Base-by-base conservation (phyloP, 306 rosid species). In the Prinsepia uniflora region DNA sequence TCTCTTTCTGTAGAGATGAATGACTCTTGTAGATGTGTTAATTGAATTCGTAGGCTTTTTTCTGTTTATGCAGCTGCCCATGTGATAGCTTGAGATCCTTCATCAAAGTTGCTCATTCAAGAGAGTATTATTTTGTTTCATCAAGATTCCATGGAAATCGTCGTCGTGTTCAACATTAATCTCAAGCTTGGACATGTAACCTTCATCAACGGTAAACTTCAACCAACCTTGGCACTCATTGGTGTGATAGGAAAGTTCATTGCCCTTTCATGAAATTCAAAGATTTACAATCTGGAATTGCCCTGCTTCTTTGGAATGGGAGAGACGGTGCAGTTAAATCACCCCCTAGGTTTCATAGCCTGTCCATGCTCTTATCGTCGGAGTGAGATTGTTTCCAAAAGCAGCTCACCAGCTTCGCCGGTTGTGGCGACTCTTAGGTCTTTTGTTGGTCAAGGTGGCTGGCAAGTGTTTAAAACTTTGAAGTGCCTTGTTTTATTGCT, bases 41-140 rank as follows among this genome's bases (percentile, higher is more conserved):
- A 20, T 68, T 57, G 20, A 49, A 22, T 59, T n/a, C 5, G 8
- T n/a, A 68, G 55, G 11, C 11, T 14, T 8, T 41, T 24, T 15
- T 22, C 12, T 64, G 50, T 58, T 34, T 34, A 34, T 70, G 65
- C 76, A 79, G 83, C 50, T 70, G 48, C 47, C 13, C 49, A 6
- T 43, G 36, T 36, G 42, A 54, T 45, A 53, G 45, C 67, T 46
- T 63, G 63, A 20, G 63, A 46, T 63, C 47, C 47, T 44, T 68
- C 10, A 13, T 58, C 20, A 60, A 70, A 67, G 53, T 20, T 62
- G 53, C 43, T 30, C 46, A 18, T 62, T 57, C 49, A 24, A 47
- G 22, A 60, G 68, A 67, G 61, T 52, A 55, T 55, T 24, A 3
- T 22, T 22, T 34, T 45, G 40, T 54, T 24, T 5, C 10, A 11